Evolutionary conservation across 306 rosid genomes (phyloP).

Genomic region (Quercus gilva): DNA sequence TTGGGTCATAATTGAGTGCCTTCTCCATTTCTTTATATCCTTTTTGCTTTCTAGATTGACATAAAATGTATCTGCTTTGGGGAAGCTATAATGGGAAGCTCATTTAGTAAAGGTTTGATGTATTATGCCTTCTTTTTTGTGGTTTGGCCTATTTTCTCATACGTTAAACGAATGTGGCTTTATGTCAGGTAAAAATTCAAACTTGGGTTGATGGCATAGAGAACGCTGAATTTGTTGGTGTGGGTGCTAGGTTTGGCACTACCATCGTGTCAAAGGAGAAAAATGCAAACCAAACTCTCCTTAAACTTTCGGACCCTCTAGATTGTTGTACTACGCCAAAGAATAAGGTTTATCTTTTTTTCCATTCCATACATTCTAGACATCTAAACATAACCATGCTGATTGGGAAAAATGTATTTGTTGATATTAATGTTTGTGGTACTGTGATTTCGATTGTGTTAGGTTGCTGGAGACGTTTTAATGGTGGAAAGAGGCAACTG

Average conservation of each 20-base stretch:
- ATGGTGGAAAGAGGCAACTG: conserved; percentile 89
- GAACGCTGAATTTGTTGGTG: conserved; percentile 80
- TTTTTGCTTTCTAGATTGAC: too few species aligned
- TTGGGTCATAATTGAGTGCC: not conserved
- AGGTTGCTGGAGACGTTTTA: conserved; percentile 85
- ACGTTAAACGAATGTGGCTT: not conserved
- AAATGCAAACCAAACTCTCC: conserved; percentile 70
- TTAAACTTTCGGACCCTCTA: conserved; percentile 72
- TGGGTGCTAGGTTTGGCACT: conserved; percentile 92
- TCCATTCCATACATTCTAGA: conserved; percentile 6
- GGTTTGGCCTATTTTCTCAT: not conserved
- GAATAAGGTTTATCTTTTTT: conserved; percentile 56
- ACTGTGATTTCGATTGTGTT: conserved; percentile 22
- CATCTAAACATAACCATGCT: not conserved
- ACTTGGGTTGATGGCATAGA: conserved; percentile 87
- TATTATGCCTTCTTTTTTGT: not conserved
- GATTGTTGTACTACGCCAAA: conserved; percentile 69
- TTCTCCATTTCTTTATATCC: not conserved
- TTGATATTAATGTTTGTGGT: conserved; percentile 5
- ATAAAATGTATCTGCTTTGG: not conserved
- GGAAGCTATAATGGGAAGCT: not conserved
- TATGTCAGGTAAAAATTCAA: conserved; percentile 84
- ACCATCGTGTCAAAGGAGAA: conserved; percentile 84
- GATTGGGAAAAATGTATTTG: conserved; percentile 6
- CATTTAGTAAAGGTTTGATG: not conserved